Base-by-base conservation (phyloP, 768 basidiomycete genomes). In the Vararia minispora region DNA sequence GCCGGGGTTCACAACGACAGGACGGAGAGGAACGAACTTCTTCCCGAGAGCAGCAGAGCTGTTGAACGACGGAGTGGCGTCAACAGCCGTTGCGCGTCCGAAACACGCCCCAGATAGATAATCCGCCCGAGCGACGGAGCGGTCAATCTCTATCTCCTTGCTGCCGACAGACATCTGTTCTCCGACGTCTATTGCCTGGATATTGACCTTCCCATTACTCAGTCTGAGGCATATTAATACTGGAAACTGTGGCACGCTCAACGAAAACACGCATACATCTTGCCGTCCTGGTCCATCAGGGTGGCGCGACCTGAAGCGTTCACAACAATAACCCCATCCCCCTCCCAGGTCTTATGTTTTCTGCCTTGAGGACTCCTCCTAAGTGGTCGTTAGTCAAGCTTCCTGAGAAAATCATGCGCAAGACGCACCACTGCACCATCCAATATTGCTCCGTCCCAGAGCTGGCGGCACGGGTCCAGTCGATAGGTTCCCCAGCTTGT, bases 271-370 rank as follows among this genome's bases (percentile, higher is more conserved):
- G 46, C 74, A 43, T 57, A 84, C 84, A 65, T 53, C 63, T 71
- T 74, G 17, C 80, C 79, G 37, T 85, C 79, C 6, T 62, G 53
- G 47, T 80, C 75, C 42, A 73, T 74, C 20, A 85, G 56, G 3
- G 60, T 68, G 33, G 68, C 70, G 49, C 61, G 54, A 6, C 35
- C 37, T n/a, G n/a, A n/a, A 31, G 55, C 59, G 41, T 50, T 66
- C 13, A 74, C 61, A 8, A 73, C 71, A 4, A 85, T 64, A n/a
- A 81, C 66, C 26, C 68, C 79, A 50, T 80, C 85, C 26, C 83
- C 87, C 37, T 91, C 87, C 89, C 89, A 92, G 0, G 82, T 88
- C 56, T 89, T 88, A 51, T 90, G 79, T 58, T 91, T 91, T 61
- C 74, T 84, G 27, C 66, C 63, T 56, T 87, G 82, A 30, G 68